Percentiles rank a stretch among this genome's conserved stretches.
These are phyloP conservation scores for Herpetospermum pedunculosum DNA, from an alignment of 306 rosid genomes.

Conservation along the genomic window DNA sequence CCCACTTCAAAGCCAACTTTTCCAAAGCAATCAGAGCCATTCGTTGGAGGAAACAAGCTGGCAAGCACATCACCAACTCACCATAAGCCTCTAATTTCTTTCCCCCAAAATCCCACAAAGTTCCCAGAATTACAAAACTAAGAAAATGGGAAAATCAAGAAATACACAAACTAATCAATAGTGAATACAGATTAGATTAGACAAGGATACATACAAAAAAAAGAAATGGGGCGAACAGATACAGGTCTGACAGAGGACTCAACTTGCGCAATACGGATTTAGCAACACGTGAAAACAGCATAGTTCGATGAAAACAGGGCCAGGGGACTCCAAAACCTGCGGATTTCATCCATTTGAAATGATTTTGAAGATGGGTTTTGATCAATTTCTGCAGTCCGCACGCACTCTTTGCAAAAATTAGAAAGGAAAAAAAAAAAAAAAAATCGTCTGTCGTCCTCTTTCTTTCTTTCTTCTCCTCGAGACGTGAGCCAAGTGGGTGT, in stretches of 20 bases:
- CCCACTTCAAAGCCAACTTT: not conserved
- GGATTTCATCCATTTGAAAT: not conserved
- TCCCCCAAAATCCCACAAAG: not conserved
- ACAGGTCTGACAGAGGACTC: not conserved
- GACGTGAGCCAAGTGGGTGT: not conserved
- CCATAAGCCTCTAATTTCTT: not conserved
- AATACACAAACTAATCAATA: not conserved
- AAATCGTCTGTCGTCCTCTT: not conserved
- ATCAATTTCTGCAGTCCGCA: not conserved
- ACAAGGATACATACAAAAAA: not conserved
- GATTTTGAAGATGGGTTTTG: not conserved
- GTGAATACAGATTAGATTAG: not conserved
- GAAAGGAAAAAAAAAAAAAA: no score
- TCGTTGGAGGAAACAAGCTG: not conserved
- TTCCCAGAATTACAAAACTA: not conserved
- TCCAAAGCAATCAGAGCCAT: not conserved
- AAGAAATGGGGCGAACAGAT: not conserved
- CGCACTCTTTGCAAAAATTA: not conserved
- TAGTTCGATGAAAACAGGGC: not conserved
- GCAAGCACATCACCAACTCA: not conserved
- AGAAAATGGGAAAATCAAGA: not conserved
- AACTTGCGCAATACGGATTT: not conserved
- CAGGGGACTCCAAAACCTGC: not conserved
- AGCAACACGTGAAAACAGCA: conserved; percentile 1
- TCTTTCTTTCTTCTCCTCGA: not conserved